Percentiles rank a stretch among this genome's conserved stretches.
phyloP scores from a whole-genome alignment of 2,329 filamentous ascomycete genomes.

The Chaetomiaceae sp. region DNA sequence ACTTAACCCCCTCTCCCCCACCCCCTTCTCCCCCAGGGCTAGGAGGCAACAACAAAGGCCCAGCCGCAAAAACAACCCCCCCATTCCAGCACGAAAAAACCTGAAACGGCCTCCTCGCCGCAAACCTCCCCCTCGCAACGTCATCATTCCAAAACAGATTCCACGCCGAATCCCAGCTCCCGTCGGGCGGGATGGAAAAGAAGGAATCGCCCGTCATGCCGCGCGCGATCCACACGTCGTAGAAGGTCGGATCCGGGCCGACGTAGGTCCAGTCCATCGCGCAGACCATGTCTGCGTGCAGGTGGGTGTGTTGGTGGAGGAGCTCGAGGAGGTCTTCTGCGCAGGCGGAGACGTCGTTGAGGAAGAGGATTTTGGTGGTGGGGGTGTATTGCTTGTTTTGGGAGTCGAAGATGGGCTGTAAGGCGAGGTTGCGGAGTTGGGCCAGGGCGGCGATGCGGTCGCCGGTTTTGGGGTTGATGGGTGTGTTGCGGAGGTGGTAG shows the following conservation, averaged over 20 bases:
- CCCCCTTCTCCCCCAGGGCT: too few species aligned
- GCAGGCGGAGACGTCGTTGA: conserved; percentile 52
- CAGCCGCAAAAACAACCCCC: conserved; percentile 43
- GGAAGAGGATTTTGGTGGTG: conserved; percentile 40
- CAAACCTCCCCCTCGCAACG: conserved; percentile 30
- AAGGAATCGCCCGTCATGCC: conserved; percentile 50
- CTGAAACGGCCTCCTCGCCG: conserved; percentile 45
- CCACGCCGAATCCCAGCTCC: conserved; percentile 44
- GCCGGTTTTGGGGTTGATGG: conserved; percentile 39
- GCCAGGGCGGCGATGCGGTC: conserved; percentile 46
- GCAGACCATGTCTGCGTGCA: conserved; percentile 52
- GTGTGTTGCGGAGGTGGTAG: conserved; percentile 41
- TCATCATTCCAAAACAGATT: conserved; percentile 50
- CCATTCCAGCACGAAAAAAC: conserved; percentile 61
- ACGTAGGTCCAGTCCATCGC: conserved; percentile 54
- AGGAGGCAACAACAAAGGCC: conserved; percentile 36
- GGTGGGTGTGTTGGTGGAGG: conserved; percentile 41
- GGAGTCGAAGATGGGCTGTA: conserved; percentile 39
- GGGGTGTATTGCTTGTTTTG: neutral
- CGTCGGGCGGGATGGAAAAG: conserved; percentile 47
- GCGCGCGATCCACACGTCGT: conserved; percentile 53
- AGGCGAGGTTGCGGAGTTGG: conserved; percentile 47
- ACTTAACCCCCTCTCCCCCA: conserved; percentile 40
- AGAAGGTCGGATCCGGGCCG: conserved; percentile 44
- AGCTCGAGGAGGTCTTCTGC: conserved; percentile 55